Evolutionary conservation across 257 asterid species (phyloP).

Genomic region (Solanum clarkiae): DNA sequence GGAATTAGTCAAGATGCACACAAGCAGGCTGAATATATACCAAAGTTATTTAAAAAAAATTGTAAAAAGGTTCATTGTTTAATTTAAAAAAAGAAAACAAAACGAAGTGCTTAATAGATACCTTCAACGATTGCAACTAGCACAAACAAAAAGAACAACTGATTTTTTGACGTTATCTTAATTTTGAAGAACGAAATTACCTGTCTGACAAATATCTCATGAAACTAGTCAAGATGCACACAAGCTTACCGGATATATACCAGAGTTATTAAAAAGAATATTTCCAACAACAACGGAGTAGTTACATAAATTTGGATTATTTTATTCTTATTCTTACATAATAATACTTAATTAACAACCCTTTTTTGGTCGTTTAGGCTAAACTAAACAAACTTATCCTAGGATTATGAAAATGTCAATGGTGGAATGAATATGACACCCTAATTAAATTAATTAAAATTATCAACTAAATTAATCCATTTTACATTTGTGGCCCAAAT

Average conservation of each 20-base stretch:
- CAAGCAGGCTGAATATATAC: too few species aligned
- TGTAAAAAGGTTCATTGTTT: background rate
- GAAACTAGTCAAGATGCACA: background rate
- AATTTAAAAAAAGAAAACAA: background rate
- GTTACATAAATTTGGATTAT: slow-evolving; percentile 8
- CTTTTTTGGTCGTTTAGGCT: background rate
- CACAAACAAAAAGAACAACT: background rate
- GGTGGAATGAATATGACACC: slow-evolving; percentile 2
- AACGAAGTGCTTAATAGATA: background rate
- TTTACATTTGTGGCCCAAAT: background rate
- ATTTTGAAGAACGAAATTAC: too few species aligned
- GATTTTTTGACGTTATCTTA: background rate
- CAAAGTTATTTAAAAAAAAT: background rate
- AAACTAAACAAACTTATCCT: slow-evolving; percentile 23
- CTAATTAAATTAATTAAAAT: background rate
- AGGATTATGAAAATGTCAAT: slow-evolving; percentile 13
- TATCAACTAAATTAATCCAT: background rate
- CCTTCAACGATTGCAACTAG: background rate
- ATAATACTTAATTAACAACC: background rate
- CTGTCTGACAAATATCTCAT: accelerated
- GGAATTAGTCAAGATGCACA: too few species aligned
- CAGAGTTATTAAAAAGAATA: background rate
- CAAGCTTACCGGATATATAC: background rate
- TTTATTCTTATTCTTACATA: background rate
- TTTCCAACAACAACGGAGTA: slow-evolving; percentile 13